These are phyloP conservation scores for Angomonas desouzai DNA, from an alignment of 208 protist genomes.

Conservation along the genomic window DNA sequence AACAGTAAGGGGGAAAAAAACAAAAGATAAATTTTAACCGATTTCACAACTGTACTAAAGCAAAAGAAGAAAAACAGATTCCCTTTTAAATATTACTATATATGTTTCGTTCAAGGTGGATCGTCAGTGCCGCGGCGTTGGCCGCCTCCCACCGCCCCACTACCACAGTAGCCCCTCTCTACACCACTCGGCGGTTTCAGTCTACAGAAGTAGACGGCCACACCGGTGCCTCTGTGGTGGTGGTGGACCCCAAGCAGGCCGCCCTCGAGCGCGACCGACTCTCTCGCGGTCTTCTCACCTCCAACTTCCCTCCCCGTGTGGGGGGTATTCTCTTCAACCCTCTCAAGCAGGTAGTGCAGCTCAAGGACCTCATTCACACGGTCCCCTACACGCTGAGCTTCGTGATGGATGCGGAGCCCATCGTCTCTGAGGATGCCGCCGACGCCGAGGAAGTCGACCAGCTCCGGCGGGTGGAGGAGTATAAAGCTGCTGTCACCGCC, in stretches of 20 bases:
- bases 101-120: conserved; percentile 7
- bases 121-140: background rate
- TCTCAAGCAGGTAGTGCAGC: conserved; percentile 10
- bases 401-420: conserved; percentile 24
- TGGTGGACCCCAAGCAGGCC: conserved; percentile 29
- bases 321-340: background rate
- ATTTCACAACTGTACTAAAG: no score
- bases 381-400: conserved; percentile 69
- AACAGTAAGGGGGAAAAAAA: background rate
- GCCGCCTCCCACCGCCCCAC: background rate
- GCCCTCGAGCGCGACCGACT: conserved; percentile 37
- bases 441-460: background rate
- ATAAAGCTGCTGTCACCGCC: background rate
- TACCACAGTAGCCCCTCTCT: background rate
- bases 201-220: conserved; percentile 20
- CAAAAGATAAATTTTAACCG: no score
- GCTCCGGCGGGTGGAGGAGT: background rate
- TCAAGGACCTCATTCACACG: conserved; percentile 56
- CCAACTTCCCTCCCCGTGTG: conserved; percentile 32
- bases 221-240: conserved; percentile 36
- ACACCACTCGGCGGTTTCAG: conserved; percentile 12
- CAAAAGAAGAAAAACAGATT: conserved; percentile 11
- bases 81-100: conserved; percentile 9
- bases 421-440: background rate
- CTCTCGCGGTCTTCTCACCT: conserved; percentile 50